phyloP scores from a whole-genome alignment of 2,329 filamentous ascomycete species.

The Chalaropsis ovoidea region DNA sequence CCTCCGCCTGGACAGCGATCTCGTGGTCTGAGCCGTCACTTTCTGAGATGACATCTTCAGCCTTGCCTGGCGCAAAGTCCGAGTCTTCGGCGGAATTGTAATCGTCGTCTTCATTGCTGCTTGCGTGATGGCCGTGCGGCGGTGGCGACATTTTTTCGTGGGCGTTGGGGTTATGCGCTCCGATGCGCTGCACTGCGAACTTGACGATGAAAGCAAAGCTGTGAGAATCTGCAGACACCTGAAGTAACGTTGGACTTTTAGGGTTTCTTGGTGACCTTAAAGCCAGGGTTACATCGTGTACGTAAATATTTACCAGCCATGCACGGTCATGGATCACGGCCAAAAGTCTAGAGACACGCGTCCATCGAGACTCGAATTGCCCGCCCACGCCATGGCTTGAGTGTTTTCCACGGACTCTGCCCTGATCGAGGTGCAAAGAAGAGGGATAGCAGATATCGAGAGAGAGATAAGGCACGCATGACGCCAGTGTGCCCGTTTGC shows the following conservation, averaged over 20 bases:
- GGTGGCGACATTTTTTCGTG: conserved; percentile 1
- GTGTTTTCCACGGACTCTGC: neutral
- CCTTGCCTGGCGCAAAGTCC: conserved; percentile 55
- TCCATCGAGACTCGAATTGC: neutral
- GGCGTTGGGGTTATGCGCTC: neutral
- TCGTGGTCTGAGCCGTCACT: conserved; percentile 24
- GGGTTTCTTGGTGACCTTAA: neutral
- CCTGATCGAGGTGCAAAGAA: neutral
- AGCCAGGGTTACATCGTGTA: neutral
- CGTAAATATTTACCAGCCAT: neutral
- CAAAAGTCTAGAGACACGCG: conserved; percentile 20
- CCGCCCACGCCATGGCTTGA: neutral
- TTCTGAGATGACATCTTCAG: conserved; percentile 29
- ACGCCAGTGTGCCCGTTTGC: neutral
- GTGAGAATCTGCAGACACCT: neutral
- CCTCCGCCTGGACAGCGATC: neutral
- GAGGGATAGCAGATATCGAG: neutral
- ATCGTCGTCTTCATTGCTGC: conserved; percentile 28
- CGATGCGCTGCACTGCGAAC: too few relatives aligned
- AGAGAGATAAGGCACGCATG: neutral
- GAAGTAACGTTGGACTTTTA: neutral
- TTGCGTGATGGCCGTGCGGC: neutral
- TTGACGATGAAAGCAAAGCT: neutral
- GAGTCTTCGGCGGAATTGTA: conserved; percentile 65
- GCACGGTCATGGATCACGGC: neutral